Conservation (phyloP, 129 eudicot genomes). For the Chrysanthemum seticuspe region DNA sequence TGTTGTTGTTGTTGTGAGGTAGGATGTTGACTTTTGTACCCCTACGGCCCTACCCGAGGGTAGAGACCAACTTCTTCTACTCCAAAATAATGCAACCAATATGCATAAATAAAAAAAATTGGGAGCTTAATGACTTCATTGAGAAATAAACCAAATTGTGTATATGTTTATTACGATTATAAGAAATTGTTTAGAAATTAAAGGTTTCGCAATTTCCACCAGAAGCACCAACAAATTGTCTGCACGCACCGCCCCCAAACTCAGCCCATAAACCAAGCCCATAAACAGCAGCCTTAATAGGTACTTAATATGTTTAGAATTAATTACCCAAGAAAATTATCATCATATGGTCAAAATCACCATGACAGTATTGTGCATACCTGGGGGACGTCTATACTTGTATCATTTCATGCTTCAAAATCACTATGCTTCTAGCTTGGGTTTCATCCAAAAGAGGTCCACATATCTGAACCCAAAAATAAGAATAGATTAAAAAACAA, state of each 20-base stretch:
- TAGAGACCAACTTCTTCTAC: too few species aligned
- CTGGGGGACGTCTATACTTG: constrained; percentile 78
- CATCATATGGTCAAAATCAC: background rate
- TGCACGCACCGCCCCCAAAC: constrained; percentile 74
- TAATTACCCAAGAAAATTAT: background rate
- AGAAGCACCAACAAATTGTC: constrained; percentile 70
- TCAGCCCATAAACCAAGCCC: constrained; percentile 96
- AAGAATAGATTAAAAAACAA: too few species aligned
- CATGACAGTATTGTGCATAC: constrained; percentile 29
- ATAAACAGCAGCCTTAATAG: constrained; percentile 81
- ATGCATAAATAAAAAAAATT: too few species aligned
- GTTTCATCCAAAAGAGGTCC: background rate
- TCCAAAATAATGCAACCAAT: too few species aligned
- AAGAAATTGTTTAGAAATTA: too few species aligned
- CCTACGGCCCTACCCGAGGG: too few species aligned
- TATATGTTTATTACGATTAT: too few species aligned
- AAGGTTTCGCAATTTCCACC: too few species aligned
- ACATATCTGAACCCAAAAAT: background rate
- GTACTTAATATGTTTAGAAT: background rate
- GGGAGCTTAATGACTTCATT: too few species aligned
- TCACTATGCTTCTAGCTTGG: background rate
- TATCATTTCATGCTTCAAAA: constrained; percentile 91
- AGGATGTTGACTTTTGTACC: too few species aligned
- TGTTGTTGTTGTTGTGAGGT: too few species aligned
- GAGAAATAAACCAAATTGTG: too few species aligned